Base-by-base conservation (phyloP, 495 filamentous ascomycete species). In the Rhypophila decipiens region DNA sequence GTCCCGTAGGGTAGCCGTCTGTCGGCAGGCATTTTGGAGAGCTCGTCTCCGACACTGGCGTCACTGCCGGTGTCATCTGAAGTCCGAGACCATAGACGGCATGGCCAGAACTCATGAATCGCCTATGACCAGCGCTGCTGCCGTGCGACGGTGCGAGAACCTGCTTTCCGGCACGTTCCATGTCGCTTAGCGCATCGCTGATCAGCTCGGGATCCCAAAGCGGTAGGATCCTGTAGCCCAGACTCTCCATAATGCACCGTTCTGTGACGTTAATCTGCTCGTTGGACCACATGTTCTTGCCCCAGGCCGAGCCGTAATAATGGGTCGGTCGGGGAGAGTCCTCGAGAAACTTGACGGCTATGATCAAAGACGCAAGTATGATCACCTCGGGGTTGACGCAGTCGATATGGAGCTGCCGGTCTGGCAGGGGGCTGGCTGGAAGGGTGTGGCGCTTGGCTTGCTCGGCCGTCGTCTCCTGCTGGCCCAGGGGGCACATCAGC, bases 261-360 rank as follows among this genome's bases (percentile, higher is more conserved):
- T 78, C 72, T 13, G 76, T 78, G 46, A 68, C 69, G 46, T 78
- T 80, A 55, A 78, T 63, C 65, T 78, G 74, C 42, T 71, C 66
- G 57, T 62, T 67, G 12, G 70, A 70, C 76, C 76, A 80, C 38
- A 69, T 45, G 46, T 69, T 60, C 35, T 57, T 58, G 22, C 73
- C 76, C 74, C 72, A 76, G 31, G 51, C 46, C 4, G 61, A 47
- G 20, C 56, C 46, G 61, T 73, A 76, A 48, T 65, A 68, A 39
- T 57, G 60, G 0, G 72, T 75, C 5, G 61, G 60, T 53, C 64
- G 58, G 34, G 72, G 60, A 45, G 58, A 49, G 58, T 80, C 76
- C 49, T 74, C 74, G 13, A 74, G 59, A 40, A 78, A 80, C 51
- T 80, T 78, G 50, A 65, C 55, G 8, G 75, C 71, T 21, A 80